These are phyloP conservation scores for Lantana camara DNA, from an alignment of 257 asterid species.

Conservation along the genomic window DNA sequence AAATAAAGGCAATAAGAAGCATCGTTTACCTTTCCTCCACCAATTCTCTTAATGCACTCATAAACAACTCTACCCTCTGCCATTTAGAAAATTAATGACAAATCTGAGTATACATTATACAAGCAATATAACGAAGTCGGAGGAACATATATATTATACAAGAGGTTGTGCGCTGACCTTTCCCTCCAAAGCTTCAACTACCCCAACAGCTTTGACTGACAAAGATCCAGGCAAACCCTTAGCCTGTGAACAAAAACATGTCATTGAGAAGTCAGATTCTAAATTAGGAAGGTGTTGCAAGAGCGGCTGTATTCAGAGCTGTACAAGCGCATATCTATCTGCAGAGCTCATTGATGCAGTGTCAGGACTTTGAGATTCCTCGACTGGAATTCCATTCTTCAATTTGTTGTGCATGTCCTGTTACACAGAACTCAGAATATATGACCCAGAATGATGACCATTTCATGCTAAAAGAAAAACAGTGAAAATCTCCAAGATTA, in stretches of 20 bases:
- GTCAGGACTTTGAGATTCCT: constrained; percentile 63
- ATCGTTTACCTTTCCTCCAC: constrained; percentile 78
- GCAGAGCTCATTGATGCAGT: constrained; percentile 54
- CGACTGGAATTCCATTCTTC: constrained; percentile 74
- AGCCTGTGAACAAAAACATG: constrained; percentile 51
- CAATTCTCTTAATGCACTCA: constrained; percentile 66
- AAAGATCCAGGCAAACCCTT: constrained; percentile 69
- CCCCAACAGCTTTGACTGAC: constrained; percentile 60
- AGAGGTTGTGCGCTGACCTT: constrained; percentile 58
- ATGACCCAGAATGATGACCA: constrained; percentile 14
- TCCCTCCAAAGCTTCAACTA: constrained; percentile 86
- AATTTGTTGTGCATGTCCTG: constrained; percentile 81
- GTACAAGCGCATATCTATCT: constrained; percentile 75
- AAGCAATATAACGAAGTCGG: constrained; percentile 4
- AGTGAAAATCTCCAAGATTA: constrained; percentile 36
- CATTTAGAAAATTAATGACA: constrained; percentile 28
- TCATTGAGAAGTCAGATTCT: constrained; percentile 17
- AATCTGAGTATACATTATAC: constrained; percentile 25
- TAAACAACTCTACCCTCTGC: constrained; percentile 78
- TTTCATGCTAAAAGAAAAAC: constrained; percentile 24
- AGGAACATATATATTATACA: constrained; percentile 23
- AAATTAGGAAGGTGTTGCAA: constrained; percentile 21
- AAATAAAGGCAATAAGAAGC: constrained; percentile 8
- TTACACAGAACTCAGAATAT: constrained; percentile 31
- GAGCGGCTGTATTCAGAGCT: constrained; percentile 25